phyloP scores from a whole-genome alignment of 2,329 filamentous ascomycete species.

The Kalmusia sp. region DNA sequence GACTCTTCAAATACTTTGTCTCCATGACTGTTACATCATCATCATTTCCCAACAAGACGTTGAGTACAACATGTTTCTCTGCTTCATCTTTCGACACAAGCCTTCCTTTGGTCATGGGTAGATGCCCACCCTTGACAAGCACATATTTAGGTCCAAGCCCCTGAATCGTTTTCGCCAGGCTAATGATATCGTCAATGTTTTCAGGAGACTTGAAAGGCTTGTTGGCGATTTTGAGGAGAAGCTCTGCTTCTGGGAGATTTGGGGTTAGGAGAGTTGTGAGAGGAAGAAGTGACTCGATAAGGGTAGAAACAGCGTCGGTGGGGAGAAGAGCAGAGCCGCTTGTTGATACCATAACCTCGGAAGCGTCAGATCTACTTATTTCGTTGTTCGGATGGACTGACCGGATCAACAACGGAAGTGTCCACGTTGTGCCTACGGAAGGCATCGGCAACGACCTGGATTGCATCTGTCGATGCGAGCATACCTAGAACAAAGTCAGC shows the following conservation, averaged over 20 bases:
- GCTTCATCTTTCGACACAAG: slow-evolving; percentile 63
- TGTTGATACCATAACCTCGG: slow-evolving; percentile 92
- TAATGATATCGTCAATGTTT: slow-evolving; percentile 70
- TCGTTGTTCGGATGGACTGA: slow-evolving; percentile 48
- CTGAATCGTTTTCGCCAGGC: slow-evolving; percentile 70
- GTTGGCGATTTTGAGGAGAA: slow-evolving; percentile 66
- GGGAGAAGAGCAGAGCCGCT: slow-evolving; percentile 76
- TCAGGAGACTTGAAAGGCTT: slow-evolving; percentile 56
- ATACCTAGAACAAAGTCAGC: slow-evolving; percentile 66
- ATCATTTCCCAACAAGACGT: slow-evolving; percentile 74
- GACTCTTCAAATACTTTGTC: slow-evolving; percentile 73
- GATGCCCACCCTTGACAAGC: slow-evolving; percentile 88
- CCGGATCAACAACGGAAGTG: slow-evolving; percentile 75
- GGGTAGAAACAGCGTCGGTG: slow-evolving; percentile 65
- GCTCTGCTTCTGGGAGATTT: slow-evolving; percentile 76
- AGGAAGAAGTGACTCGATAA: slow-evolving; percentile 69
- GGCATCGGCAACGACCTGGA: slow-evolving; percentile 71
- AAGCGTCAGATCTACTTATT: slow-evolving; percentile 2
- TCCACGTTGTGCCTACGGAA: slow-evolving; percentile 65
- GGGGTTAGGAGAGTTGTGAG: slow-evolving; percentile 75
- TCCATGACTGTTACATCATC: slow-evolving; percentile 66
- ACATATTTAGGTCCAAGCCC: slow-evolving; percentile 78
- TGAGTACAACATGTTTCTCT: slow-evolving; percentile 73
- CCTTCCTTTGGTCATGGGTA: slow-evolving; percentile 74
- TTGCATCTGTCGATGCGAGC: slow-evolving; percentile 76